phyloP scores from a whole-genome alignment of 345 rosid species.

The Limnanthes douglasii region DNA sequence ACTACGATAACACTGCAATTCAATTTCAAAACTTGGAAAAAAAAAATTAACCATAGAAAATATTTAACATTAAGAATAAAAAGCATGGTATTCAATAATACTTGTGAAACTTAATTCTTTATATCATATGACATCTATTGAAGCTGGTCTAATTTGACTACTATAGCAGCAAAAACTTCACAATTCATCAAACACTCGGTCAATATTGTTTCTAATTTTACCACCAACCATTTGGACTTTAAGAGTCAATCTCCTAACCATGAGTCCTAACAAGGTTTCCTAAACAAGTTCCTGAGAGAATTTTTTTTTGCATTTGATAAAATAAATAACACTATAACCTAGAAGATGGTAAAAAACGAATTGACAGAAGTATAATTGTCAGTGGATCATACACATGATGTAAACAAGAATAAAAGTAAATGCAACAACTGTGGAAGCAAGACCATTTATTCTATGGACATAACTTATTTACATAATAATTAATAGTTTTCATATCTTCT shows the following conservation, averaged over 20 bases:
- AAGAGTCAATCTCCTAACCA: slow-evolving; percentile 50
- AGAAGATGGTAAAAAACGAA: background rate
- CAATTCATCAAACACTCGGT: no score
- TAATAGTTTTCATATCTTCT: slow-evolving; percentile 27
- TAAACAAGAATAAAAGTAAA: slow-evolving; percentile 29
- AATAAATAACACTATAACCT: background rate
- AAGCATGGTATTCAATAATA: no score
- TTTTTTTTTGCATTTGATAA: slow-evolving; percentile 4
- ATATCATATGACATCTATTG: no score
- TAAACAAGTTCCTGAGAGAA: slow-evolving; percentile 32
- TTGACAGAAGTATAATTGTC: background rate
- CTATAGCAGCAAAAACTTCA: no score
- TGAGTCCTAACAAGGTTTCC: slow-evolving; percentile 36
- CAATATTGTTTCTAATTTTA: slow-evolving; percentile 37
- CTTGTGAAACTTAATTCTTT: no score
- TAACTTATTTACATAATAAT: slow-evolving; percentile 45
- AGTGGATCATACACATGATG: slow-evolving; percentile 32
- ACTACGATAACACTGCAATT: no score
- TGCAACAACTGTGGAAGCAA: slow-evolving; percentile 44
- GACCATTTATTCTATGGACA: slow-evolving; percentile 69
- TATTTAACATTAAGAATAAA: no score
- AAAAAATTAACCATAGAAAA: no score
- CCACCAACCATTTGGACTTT: slow-evolving; percentile 77
- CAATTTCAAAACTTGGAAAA: no score
- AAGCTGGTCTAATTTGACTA: no score